Evolutionary conservation across 2,329 filamentous ascomycete species (phyloP), one percentile per base, ranked within the genome.

Genomic region (Thelonectria discophora): DNA sequence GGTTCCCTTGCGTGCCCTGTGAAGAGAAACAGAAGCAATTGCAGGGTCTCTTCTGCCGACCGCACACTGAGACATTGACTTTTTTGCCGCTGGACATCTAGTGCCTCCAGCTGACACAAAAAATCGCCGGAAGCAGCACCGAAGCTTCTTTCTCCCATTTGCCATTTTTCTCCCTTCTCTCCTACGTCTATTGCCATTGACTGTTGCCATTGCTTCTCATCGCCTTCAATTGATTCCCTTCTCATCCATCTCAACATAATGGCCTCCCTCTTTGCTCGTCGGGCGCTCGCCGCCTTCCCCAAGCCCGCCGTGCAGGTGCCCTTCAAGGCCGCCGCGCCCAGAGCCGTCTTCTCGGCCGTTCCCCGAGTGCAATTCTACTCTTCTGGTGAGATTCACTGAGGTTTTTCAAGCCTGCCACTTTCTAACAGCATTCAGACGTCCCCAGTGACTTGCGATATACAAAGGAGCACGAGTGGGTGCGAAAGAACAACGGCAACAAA

Each of bases 391-490:
- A 5, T 9, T 27, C 20, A 6, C 6, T 24, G 21, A 24, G 21
- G 6, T 24, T 24, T 24, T 24, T 24, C 21, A 24, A 24, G 6
- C 21, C 6, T 24, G 21, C 21, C 6, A 21, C 11, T 59, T 32
- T 17, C 20, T 51, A 3, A 37, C 9, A 10, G 8, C 9, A 21
- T 20, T 3, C 3, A 2, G 2, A 30, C 8, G 8, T 49, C 21
- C 18, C 27, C 4, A 10, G 32, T 46, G 27, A 56, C 3, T 18
- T 45, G 20, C 34, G 30, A 77, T 97, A 94, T 82, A 96, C 93
- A 58, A 88, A 93, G 76, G 93, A 95, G 75, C 93, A 97, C 82
- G 93, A 97, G 82, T 97, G 93, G 93, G 86, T 97, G 75, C 91
- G 95, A 77, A 80, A 95, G 51, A 88, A 65, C 6, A 43, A 57